Conservation (phyloP, 2,329 filamentous ascomycete genomes). For the Aureobasidium zeae region DNA sequence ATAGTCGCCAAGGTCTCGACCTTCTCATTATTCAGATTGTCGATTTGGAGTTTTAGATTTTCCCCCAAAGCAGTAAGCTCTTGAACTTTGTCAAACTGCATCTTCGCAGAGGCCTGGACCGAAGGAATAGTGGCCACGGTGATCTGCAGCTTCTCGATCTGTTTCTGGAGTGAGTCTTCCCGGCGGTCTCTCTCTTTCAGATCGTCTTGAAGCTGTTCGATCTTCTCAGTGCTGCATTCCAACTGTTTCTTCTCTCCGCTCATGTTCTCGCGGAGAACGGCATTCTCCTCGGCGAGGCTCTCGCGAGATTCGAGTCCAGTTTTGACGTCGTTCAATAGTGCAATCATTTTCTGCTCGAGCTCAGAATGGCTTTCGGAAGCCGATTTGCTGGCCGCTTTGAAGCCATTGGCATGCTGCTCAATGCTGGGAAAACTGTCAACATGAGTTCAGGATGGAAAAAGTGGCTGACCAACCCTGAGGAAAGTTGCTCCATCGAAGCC, state of each 20-base stretch:
- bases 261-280: not conserved
- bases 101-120: not conserved
- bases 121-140: not conserved
- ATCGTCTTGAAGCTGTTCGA: not conserved
- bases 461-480: not conserved
- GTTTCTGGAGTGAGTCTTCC: not conserved
- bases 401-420: not conserved
- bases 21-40: not conserved
- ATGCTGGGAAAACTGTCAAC: not conserved
- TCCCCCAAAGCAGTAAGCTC: not conserved
- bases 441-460: not conserved
- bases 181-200: not conserved
- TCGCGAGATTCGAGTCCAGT: not conserved
- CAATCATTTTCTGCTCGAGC: not conserved
- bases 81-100: not conserved
- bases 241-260: not conserved
- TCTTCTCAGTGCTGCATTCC: not conserved
- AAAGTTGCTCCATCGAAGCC: not conserved
- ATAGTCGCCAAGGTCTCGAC: not conserved
- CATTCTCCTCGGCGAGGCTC: not conserved
- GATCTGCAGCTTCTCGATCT: not conserved
- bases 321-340: conserved; percentile 1
- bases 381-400: not conserved
- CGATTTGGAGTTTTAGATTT: not conserved
- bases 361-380: not conserved